Evolutionary conservation across 2,329 filamentous ascomycete species (phyloP).

Genomic region (Aspergillus sergii): DNA sequence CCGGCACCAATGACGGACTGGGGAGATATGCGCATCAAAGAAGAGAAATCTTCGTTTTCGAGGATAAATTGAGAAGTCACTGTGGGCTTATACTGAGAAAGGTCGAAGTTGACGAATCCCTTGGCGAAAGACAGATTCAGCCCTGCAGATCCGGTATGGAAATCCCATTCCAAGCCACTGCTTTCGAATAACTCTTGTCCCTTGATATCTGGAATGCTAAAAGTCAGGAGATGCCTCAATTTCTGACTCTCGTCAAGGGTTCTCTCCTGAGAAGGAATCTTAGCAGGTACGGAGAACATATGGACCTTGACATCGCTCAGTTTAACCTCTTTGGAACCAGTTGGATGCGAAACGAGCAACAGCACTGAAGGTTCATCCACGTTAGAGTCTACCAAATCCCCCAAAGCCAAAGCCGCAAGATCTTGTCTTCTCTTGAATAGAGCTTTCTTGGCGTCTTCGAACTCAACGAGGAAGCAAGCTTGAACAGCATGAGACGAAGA

Average conservation of each 20-base stretch:
- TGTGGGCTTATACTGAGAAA: constrained; percentile 46
- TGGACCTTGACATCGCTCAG: constrained; percentile 42
- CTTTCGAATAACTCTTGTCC: constrained; percentile 29
- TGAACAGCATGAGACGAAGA: constrained; percentile 33
- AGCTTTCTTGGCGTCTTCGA: constrained; percentile 44
- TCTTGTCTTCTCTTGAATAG: constrained; percentile 45
- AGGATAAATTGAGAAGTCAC: constrained; percentile 43
- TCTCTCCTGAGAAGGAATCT: constrained; percentile 21
- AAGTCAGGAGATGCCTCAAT: constrained; percentile 40
- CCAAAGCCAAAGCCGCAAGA: constrained; percentile 39
- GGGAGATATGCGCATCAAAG: constrained; percentile 46
- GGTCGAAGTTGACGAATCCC: constrained; percentile 45
- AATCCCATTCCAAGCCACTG: constrained; percentile 38
- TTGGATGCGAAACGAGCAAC: constrained; percentile 44
- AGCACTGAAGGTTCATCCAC: constrained; percentile 39
- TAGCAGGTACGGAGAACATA: constrained; percentile 42
- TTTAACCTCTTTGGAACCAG: constrained; percentile 28
- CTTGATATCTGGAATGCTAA: constrained; percentile 36
- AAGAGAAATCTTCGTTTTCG: constrained; percentile 40
- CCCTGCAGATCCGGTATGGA: constrained; percentile 43
- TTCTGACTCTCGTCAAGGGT: constrained; percentile 35
- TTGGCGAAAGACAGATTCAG: constrained; percentile 42
- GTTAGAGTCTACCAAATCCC: constrained; percentile 31
- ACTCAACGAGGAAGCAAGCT: constrained; percentile 42
- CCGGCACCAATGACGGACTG: constrained; percentile 46